These are phyloP conservation scores for Ceratocystis alfenasii DNA, from an alignment of 2,329 filamentous ascomycete species.

Conservation along the genomic window DNA sequence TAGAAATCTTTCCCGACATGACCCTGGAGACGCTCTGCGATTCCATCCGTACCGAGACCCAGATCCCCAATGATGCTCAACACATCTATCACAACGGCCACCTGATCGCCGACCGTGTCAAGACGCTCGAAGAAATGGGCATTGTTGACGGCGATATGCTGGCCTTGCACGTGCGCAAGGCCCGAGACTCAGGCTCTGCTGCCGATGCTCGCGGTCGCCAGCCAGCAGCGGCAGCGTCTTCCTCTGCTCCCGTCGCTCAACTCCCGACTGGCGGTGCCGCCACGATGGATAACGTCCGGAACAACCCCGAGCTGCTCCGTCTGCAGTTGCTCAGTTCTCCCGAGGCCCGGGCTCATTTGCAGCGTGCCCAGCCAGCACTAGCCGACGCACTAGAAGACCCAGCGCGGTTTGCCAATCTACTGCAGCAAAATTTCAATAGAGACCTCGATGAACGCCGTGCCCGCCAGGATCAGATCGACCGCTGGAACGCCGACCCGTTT, in stretches of 20 bases:
- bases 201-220: constrained; percentile 27
- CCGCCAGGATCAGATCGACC: constrained; percentile 69
- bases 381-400: constrained; percentile 65
- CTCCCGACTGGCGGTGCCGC: constrained; percentile 28
- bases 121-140: constrained; percentile 69
- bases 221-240: constrained; percentile 25
- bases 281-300: constrained; percentile 26
- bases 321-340: constrained; percentile 74
- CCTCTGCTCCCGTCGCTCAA: constrained; percentile 24
- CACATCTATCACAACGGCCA: constrained; percentile 84
- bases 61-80: constrained; percentile 59
- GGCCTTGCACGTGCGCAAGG: constrained; percentile 63
- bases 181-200: constrained; percentile 36
- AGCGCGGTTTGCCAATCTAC: constrained; percentile 61
- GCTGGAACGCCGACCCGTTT: constrained; percentile 87
- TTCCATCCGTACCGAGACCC: constrained; percentile 73
- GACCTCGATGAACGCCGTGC: constrained; percentile 63
- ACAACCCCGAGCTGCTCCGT: constrained; percentile 70
- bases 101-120: constrained; percentile 61
- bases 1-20: constrained; percentile 74
- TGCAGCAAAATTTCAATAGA: constrained; percentile 53
- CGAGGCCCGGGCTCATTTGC: constrained; percentile 55
- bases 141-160: constrained; percentile 88
- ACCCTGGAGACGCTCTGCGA: constrained; percentile 76
- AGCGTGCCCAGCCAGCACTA: constrained; percentile 62